phyloP scores from a whole-genome alignment of 495 filamentous ascomycete species.

The Astrocystis sublimbata region DNA sequence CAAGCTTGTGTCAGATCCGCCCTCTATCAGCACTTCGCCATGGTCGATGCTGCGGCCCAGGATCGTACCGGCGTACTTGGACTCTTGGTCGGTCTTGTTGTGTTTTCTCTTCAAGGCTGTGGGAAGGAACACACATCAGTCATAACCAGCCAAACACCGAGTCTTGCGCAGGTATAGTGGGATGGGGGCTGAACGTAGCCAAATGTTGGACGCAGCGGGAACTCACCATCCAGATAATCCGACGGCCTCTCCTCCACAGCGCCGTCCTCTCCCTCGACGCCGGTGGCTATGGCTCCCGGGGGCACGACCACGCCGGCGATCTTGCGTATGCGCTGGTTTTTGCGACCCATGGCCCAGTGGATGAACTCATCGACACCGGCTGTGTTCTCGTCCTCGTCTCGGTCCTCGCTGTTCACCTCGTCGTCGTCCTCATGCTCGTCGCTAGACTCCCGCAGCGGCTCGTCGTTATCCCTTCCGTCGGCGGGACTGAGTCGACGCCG shows the following conservation, averaged over 20 bases:
- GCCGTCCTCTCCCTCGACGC: constrained; percentile 20
- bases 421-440: constrained; percentile 29
- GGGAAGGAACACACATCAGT: background rate
- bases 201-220: background rate
- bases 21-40: constrained; percentile 68
- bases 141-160: constrained; percentile 1
- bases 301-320: constrained; percentile 57
- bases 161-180: background rate
- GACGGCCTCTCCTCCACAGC: constrained; percentile 46
- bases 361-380: constrained; percentile 72
- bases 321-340: constrained; percentile 67
- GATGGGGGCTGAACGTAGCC: background rate
- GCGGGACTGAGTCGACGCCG: constrained; percentile 7
- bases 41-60: constrained; percentile 70
- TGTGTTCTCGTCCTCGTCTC: constrained; percentile 63
- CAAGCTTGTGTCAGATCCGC: constrained; percentile 65
- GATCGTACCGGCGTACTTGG: constrained; percentile 75
- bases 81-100: constrained; percentile 75
- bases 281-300: constrained; percentile 23
- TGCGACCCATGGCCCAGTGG: constrained; percentile 67
- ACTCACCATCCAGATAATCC: constrained; percentile 70
- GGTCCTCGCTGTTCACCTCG: constrained; percentile 25
- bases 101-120: constrained; percentile 77
- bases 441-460: constrained; percentile 39
- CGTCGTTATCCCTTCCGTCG: constrained; percentile 54